phyloP scores from a whole-genome alignment of 2,329 filamentous ascomycete genomes.

The Claviceps sp. region DNA sequence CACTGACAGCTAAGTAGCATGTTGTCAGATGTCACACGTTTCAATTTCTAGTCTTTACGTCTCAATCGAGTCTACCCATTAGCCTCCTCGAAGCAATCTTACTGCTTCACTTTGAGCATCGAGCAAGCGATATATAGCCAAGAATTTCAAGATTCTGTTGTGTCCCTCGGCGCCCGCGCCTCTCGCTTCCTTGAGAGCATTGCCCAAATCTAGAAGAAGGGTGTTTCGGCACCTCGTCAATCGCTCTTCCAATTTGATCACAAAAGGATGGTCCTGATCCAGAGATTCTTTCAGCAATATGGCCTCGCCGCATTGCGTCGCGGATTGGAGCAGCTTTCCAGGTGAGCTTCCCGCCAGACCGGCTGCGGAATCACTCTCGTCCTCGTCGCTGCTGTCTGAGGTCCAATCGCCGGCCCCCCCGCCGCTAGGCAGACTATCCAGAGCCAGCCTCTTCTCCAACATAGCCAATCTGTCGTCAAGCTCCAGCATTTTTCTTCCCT shows the following conservation, averaged over 20 bases:
- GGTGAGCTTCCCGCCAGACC: conserved; percentile 32
- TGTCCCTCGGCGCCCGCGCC: conserved; percentile 30
- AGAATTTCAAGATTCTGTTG: conserved; percentile 33
- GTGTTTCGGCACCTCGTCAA: conserved; percentile 41
- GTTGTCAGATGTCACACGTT: conserved; percentile 15
- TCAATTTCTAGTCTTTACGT: not conserved
- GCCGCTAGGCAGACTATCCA: conserved; percentile 26
- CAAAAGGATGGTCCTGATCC: conserved; percentile 34
- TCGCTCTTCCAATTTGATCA: conserved; percentile 38
- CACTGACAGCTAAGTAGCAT: conserved; percentile 8
- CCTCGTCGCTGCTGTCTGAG: conserved; percentile 25
- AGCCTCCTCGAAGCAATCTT: conserved; percentile 29
- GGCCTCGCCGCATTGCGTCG: conserved; percentile 30
- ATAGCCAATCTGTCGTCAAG: conserved; percentile 47
- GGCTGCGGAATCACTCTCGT: conserved; percentile 19
- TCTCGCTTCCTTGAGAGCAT: conserved; percentile 32
- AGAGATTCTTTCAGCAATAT: conserved; percentile 29
- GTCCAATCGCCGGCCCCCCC: conserved; percentile 10
- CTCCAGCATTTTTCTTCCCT: conserved; percentile 50
- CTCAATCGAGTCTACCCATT: conserved; percentile 8
- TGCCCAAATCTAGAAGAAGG: conserved; percentile 39
- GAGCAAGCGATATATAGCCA: conserved; percentile 39
- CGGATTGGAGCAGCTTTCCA: conserved; percentile 30
- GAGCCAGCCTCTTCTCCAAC: conserved; percentile 49
- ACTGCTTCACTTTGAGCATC: conserved; percentile 40